Percentiles rank a stretch among this genome's conserved stretches.
Evolutionary conservation across 371 early-diverging fungal genomes (phyloP).

Genomic region (Polyrhizophydium stewartii): DNA sequence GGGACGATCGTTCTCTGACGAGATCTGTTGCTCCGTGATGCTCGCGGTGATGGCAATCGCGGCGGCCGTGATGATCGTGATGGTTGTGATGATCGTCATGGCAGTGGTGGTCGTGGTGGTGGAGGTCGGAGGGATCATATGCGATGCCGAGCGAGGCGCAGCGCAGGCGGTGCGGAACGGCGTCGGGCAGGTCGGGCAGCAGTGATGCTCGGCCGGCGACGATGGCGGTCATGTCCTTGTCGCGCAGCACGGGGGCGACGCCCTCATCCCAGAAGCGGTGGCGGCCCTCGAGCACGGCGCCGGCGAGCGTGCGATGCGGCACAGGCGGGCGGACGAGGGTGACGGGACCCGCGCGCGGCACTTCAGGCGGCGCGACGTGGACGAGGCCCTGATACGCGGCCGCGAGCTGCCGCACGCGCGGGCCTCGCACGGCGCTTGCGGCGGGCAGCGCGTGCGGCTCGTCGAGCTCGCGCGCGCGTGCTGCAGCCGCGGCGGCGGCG

Average conservation of each 20-base stretch:
- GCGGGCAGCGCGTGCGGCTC: background rate
- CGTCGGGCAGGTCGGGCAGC: no score
- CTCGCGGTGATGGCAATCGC: background rate
- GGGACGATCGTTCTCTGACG: no score
- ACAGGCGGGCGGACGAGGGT: background rate
- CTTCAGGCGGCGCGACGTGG: background rate
- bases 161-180: no score
- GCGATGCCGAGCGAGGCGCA: no score
- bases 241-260: background rate
- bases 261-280: background rate
- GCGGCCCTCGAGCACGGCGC: background rate
- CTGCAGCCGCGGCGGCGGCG: no score
- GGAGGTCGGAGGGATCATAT: no score
- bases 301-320: background rate
- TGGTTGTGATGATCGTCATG: no score
- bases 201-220: background rate
- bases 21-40: no score
- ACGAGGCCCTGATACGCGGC: background rate
- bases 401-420: background rate
- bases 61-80: background rate
- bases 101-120: no score
- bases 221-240: conserved; percentile 1
- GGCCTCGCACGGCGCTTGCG: background rate
- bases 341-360: background rate
- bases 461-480: no score